phyloP scores from a whole-genome alignment of 2,329 filamentous ascomycete species.

The Delphinella strobiligena region DNA sequence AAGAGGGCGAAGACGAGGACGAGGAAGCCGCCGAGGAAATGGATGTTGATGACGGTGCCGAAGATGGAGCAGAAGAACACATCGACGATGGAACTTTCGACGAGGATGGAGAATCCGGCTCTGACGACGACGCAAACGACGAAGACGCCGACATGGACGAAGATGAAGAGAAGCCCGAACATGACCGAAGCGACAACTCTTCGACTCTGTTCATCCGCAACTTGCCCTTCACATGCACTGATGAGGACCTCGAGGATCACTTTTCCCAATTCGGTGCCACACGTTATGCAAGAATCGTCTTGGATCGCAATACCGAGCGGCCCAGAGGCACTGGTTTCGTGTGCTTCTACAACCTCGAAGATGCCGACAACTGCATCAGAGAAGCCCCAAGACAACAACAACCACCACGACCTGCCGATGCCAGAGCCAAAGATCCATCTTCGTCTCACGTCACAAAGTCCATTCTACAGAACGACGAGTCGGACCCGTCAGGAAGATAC shows the following conservation, averaged over 20 bases:
- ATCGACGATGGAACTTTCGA: conserved; percentile 27
- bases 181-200: conserved; percentile 49
- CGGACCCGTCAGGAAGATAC: conserved; percentile 73
- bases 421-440: conserved; percentile 11
- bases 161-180: conserved; percentile 27
- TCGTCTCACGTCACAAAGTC: conserved; percentile 52
- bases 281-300: conserved; percentile 81
- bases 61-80: conserved; percentile 22
- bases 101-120: conserved; percentile 29
- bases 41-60: conserved; percentile 26
- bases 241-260: conserved; percentile 71
- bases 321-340: conserved; percentile 91
- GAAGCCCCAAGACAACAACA: conserved; percentile 53
- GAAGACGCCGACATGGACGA: conserved; percentile 29
- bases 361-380: conserved; percentile 65
- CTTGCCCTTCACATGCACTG: conserved; percentile 75
- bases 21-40: conserved; percentile 12
- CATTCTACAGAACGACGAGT: conserved; percentile 73
- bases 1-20: conserved; percentile 26
- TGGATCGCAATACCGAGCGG: conserved; percentile 73
- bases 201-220: conserved; percentile 88
- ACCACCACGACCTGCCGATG: conserved; percentile 17
- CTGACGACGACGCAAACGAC: conserved; percentile 30
- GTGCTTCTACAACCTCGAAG: conserved; percentile 69
- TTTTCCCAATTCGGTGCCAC: conserved; percentile 82